Evolutionary conservation across 768 basidiomycete genomes (phyloP), one percentile per base, ranked within the genome.

Genomic region (Russula sp.): DNA sequence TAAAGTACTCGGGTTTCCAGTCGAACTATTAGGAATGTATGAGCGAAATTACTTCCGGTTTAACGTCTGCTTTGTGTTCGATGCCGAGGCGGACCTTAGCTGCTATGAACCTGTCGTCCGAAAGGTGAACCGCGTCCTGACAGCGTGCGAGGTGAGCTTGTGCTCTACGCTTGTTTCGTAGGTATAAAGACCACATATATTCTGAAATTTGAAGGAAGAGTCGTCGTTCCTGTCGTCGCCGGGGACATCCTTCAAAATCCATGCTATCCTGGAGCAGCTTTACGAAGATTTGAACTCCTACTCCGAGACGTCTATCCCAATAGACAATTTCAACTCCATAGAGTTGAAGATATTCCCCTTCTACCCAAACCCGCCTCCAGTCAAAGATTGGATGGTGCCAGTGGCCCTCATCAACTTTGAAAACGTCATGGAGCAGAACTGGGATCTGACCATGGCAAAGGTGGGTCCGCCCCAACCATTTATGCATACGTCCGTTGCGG

Each of bases 271-370:
- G 22, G 96, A 99, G 74, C 95, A 98, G 70, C 80, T 99, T 1
- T 98, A 94, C 68, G 95, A 98, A 70, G 97, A 99, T 69, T 76
- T 99, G 68, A 98, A 98, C 74, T 95, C 94, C 8, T 98, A 96
- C 75, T 94, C 93, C 0, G 96, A 98, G 76, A 94, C 96, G 1
- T 93, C 91, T 2, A 95, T 99, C 57, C 80, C 84, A 2, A 86
- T 98, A 66, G 91, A 97, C 73, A 82, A 84, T 49, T 94, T 94
- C 78, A 97, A 95, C 71, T 92, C 94, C 2, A 89, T 98, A 59
- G 95, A 98, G 71, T 75, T 99, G 67, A 95, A 96, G 73, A 90
- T 98, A 49, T 94, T 98, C 65, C 96, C 97, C 0, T 96, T 94
- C 75, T 95, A 95, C 68, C 94, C 93, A 22, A 98, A 98, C 69